Evolutionary conservation across 1,284 basidiomycete species (phyloP).

Genomic region (Phlebopus sp.): DNA sequence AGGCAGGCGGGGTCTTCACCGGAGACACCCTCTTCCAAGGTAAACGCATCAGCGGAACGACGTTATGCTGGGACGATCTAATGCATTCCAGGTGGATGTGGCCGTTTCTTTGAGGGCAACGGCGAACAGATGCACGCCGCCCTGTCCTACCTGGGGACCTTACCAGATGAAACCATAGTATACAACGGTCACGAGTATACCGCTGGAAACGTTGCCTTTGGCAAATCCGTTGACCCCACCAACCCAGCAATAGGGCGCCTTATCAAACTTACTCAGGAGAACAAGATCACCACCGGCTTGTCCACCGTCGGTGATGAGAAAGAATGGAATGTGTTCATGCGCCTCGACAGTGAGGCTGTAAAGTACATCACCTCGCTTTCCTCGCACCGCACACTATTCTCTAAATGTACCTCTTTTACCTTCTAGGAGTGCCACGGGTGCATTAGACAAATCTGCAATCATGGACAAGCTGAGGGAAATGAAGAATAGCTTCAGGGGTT

Average conservation of each 20-base stretch:
- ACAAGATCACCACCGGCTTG: slow-evolving; percentile 66
- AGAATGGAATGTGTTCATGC: slow-evolving; percentile 84
- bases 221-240: slow-evolving; percentile 61
- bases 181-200: slow-evolving; percentile 97
- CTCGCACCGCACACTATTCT: not conserved
- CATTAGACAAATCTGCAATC: slow-evolving; percentile 43
- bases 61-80: slow-evolving; percentile 70
- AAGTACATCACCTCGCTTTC: slow-evolving; percentile 42
- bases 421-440: slow-evolving; percentile 46
- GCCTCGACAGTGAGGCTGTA: slow-evolving; percentile 55
- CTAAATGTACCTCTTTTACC: not conserved
- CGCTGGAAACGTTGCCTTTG: slow-evolving; percentile 62
- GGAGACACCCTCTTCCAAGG: slow-evolving; percentile 89
- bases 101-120: slow-evolving; percentile 96
- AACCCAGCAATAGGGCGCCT: slow-evolving; percentile 59
- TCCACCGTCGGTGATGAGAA: slow-evolving; percentile 86
- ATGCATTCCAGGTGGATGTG: slow-evolving; percentile 90
- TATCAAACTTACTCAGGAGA: slow-evolving; percentile 47
- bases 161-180: slow-evolving; percentile 81
- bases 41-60: not conserved
- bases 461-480: slow-evolving; percentile 76
- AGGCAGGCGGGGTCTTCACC: slow-evolving; percentile 84
- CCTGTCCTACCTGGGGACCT: slow-evolving; percentile 69
- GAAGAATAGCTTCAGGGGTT: slow-evolving; percentile 81
- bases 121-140: slow-evolving; percentile 83